A percentile compares a stretch with the other conserved stretches of the same genome.
These are phyloP conservation scores for Elongisporangium anandrum DNA, from an alignment of 352 stramenopile genomes.

Conservation along the genomic window DNA sequence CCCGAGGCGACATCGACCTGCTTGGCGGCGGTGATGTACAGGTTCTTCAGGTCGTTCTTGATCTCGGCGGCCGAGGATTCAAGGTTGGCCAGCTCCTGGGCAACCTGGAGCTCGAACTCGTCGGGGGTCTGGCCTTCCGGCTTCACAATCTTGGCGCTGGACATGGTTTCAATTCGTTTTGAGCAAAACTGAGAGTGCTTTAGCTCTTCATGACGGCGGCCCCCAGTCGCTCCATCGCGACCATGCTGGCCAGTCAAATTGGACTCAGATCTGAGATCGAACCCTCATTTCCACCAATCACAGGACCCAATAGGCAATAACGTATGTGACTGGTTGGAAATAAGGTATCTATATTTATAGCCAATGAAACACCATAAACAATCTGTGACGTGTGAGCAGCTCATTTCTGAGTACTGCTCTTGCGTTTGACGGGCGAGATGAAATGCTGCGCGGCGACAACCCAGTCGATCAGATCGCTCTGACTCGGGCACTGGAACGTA, in stretches of 20 bases:
- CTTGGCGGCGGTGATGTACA: conserved; percentile 99
- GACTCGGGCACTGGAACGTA: conserved; percentile 77
- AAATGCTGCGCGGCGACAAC: conserved; percentile 72
- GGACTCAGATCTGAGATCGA: conserved; percentile 18
- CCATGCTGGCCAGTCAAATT: conserved; percentile 27
- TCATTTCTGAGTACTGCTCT: not conserved
- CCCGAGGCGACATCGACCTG: conserved; percentile 94
- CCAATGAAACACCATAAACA: not conserved
- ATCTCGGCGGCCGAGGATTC: conserved; percentile 95
- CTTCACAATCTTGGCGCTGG: conserved; percentile 84
- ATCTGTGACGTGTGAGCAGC: not conserved
- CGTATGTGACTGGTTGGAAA: conserved; percentile 10
- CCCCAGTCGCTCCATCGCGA: not conserved
- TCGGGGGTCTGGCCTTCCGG: conserved; percentile 78
- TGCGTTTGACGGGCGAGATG: conserved; percentile 26
- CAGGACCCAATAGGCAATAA: not conserved
- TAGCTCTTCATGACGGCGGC: conserved; percentile 19
- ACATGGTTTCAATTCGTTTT: conserved; percentile 45
- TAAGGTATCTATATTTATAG: conserved; percentile 1
- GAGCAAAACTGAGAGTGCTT: conserved; percentile 51
- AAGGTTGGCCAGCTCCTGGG: conserved; percentile 83
- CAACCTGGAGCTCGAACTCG: conserved; percentile 88
- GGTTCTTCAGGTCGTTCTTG: conserved; percentile 97
- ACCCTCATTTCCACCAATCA: conserved; percentile 12
- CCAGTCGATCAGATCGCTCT: conserved; percentile 79